These are phyloP conservation scores for Alternaria arbusti DNA, from an alignment of 2,329 filamentous ascomycete genomes.

Conservation along the genomic window DNA sequence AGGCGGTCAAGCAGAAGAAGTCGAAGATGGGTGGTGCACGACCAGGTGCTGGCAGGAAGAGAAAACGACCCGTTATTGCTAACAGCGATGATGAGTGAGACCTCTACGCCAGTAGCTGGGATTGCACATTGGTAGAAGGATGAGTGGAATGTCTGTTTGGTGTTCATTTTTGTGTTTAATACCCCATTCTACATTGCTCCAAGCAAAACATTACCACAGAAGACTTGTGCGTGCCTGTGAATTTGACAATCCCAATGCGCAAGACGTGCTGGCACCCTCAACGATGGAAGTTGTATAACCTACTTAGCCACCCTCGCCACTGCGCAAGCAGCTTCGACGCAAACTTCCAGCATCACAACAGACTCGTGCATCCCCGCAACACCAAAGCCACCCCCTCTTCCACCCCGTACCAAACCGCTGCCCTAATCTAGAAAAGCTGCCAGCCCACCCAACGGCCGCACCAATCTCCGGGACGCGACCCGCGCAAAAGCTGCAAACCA, in stretches of 20 bases:
- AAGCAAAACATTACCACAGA: not conserved
- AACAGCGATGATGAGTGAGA: constrained; percentile 21
- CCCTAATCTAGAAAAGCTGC: not conserved
- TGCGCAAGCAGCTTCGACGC: not conserved
- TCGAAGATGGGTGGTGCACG: constrained; percentile 11
- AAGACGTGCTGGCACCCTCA: not conserved
- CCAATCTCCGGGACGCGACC: not conserved
- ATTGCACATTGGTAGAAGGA: not conserved
- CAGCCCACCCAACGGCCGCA: not conserved
- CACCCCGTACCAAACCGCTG: not conserved
- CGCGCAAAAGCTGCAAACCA: not conserved
- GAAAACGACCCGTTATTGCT: constrained; percentile 18
- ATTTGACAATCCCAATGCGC: not conserved
- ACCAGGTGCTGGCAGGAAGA: constrained; percentile 14
- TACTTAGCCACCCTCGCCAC: not conserved
- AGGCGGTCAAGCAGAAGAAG: constrained; percentile 1
- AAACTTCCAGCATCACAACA: not conserved
- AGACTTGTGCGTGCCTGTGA: not conserved
- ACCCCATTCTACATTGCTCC: not conserved
- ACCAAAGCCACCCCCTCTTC: not conserved
- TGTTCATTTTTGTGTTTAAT: not conserved
- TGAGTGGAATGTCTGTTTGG: not conserved
- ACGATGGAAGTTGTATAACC: not conserved
- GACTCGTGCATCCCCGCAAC: not conserved
- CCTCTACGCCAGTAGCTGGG: not conserved